Conservation (phyloP, 352 stramenopile genomes). For the Pythium folliculosum region DNA sequence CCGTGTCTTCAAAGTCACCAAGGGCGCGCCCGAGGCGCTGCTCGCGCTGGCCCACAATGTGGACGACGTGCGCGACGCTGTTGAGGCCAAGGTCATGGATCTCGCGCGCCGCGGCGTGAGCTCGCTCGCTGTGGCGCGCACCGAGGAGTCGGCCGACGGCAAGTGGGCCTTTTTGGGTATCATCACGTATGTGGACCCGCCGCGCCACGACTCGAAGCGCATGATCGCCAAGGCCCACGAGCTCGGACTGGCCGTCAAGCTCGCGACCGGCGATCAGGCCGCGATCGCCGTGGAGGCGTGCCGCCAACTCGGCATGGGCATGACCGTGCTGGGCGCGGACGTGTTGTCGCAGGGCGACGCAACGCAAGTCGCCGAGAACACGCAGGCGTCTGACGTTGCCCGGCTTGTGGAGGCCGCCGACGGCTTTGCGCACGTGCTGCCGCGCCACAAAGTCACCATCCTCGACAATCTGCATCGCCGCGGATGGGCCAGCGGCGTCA, state of each 20-base stretch:
- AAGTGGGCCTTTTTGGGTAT: slow-evolving; percentile 94
- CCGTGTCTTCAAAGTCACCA: slow-evolving; percentile 92
- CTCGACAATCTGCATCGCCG: slow-evolving; percentile 85
- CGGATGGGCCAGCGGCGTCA: slow-evolving; percentile 76
- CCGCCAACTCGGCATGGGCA: slow-evolving; percentile 90
- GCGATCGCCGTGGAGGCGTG: slow-evolving; percentile 94
- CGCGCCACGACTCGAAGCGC: slow-evolving; percentile 92
- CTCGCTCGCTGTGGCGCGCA: slow-evolving; percentile 86
- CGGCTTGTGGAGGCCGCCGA: slow-evolving; percentile 87
- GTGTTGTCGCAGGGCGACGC: slow-evolving; percentile 34
- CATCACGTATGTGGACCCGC: slow-evolving; percentile 95
- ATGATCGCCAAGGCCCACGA: slow-evolving; percentile 92
- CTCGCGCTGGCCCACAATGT: slow-evolving; percentile 77
- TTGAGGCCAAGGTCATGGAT: slow-evolving; percentile 89
- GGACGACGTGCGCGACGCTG: slow-evolving; percentile 78
- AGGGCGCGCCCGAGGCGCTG: slow-evolving; percentile 94
- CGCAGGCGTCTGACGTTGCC: neutral
- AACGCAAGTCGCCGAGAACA: slow-evolving; percentile 22
- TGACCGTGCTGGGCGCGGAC: slow-evolving; percentile 83
- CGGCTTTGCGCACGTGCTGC: slow-evolving; percentile 94
- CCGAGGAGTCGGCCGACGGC: slow-evolving; percentile 63
- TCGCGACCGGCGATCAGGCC: slow-evolving; percentile 96
- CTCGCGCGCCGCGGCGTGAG: slow-evolving; percentile 88
- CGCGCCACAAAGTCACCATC: slow-evolving; percentile 92
- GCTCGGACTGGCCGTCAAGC: slow-evolving; percentile 95